Percentiles rank a stretch among this genome's conserved stretches.
phyloP scores from a whole-genome alignment of 139 green algal species.

The Closterium sp. region DNA sequence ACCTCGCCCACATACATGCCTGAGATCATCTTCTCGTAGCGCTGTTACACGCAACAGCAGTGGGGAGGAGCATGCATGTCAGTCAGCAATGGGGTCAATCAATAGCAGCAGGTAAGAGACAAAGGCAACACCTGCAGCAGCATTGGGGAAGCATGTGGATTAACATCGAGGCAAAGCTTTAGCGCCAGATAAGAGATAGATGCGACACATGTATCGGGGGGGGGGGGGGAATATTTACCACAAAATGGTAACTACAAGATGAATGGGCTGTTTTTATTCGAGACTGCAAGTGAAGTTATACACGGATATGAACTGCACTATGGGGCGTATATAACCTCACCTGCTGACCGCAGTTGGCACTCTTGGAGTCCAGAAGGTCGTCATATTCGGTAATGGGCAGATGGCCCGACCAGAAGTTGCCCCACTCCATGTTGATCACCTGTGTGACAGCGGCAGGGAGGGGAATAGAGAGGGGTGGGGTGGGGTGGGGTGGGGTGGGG shows the following conservation, averaged over 20 bases:
- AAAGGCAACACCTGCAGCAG: no score
- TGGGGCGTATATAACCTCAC: not conserved
- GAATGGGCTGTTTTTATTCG: constrained; percentile 5
- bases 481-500: no score
- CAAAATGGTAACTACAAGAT: not conserved
- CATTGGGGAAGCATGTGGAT: no score
- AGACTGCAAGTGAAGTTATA: constrained; percentile 55
- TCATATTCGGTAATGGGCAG: constrained; percentile 43
- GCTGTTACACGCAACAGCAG: constrained; percentile 38
- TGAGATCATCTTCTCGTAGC: constrained; percentile 88
- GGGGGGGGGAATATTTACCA: constrained; percentile 9
- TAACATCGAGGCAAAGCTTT: no score
- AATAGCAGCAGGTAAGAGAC: no score
- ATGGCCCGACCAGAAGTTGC: constrained; percentile 60
- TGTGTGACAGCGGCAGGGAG: not conserved
- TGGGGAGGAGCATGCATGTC: no score
- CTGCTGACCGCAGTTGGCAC: constrained; percentile 39
- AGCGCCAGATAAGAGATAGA: no score
- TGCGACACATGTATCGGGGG: no score
- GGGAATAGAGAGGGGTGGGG: not conserved
- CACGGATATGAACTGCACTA: not conserved
- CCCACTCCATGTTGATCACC: constrained; percentile 83
- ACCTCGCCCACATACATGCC: constrained; percentile 88
- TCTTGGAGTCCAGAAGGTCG: constrained; percentile 25
- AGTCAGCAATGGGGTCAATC: no score